phyloP scores from a whole-genome alignment of 768 basidiomycete genomes.

The Agrocybe praecox region DNA sequence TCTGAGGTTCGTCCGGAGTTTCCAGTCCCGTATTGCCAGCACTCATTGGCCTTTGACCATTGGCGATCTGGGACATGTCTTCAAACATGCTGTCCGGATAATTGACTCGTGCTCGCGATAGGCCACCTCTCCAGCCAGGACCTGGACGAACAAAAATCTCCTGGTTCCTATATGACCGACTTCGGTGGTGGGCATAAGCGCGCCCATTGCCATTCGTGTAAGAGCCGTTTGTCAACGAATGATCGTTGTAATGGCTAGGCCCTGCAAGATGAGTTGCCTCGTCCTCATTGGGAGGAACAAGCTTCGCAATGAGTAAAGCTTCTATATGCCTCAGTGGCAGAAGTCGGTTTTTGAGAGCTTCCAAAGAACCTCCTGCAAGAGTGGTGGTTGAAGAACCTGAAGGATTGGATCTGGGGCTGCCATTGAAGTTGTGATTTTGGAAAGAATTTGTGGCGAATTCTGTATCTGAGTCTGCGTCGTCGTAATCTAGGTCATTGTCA shows the following conservation, averaged over 20 bases:
- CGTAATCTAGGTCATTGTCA: conserved; percentile 19
- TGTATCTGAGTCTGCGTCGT: conserved; percentile 25
- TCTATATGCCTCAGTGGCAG: conserved; percentile 73
- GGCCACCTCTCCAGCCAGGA: conserved; percentile 62
- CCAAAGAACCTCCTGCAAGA: conserved; percentile 38
- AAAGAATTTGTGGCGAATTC: conserved; percentile 20
- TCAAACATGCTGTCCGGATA: conserved; percentile 23
- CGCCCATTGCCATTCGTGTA: conserved; percentile 15
- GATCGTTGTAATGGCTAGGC: conserved; percentile 18
- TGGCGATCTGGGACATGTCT: conserved; percentile 8
- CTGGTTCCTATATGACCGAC: conserved; percentile 35
- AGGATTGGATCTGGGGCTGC: conserved; percentile 21
- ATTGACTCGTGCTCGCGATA: conserved; percentile 46
- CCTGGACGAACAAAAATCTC: conserved; percentile 70
- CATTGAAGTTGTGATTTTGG: conserved; percentile 14
- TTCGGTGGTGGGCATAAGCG: conserved; percentile 13
- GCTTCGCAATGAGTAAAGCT: conserved; percentile 64
- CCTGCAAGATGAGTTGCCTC: conserved; percentile 45
- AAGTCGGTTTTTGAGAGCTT: conserved; percentile 62
- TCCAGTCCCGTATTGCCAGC: conserved; percentile 48
- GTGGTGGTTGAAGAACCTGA: conserved; percentile 22
- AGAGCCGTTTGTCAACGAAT: conserved; percentile 21
- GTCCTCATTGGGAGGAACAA: conserved; percentile 70
- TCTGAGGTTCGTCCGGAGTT: conserved; percentile 59
- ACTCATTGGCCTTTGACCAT: conserved; percentile 37